These are phyloP conservation scores for Talaromyces sp. DNA, from an alignment of 2,329 filamentous ascomycete species.

Conservation along the genomic window DNA sequence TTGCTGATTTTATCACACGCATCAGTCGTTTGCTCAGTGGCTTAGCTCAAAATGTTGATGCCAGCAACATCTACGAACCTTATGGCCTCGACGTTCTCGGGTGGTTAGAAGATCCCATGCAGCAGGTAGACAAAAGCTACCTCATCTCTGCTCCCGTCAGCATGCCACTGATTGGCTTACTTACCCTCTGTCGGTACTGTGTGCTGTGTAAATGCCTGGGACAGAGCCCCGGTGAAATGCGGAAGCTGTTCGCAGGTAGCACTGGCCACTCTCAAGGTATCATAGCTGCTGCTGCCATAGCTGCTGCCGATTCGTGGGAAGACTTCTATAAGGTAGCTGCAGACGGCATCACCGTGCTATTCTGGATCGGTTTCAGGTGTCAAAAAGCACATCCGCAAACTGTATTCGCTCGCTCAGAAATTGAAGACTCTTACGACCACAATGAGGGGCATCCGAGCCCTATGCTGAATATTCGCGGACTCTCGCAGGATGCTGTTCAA, in stretches of 20 bases:
- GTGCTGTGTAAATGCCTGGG: neutral
- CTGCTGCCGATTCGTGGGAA: slow-evolving; percentile 87
- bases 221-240: neutral
- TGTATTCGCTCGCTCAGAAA: slow-evolving; percentile 73
- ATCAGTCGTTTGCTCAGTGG: slow-evolving; percentile 52
- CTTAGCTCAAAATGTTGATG: slow-evolving; percentile 81
- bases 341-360: slow-evolving; percentile 82
- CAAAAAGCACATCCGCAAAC: slow-evolving; percentile 96
- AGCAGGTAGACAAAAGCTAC: slow-evolving; percentile 90
- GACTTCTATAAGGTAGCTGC: slow-evolving; percentile 74
- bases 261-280: slow-evolving; percentile 92
- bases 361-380: slow-evolving; percentile 96
- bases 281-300: slow-evolving; percentile 84
- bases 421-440: neutral
- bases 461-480: neutral
- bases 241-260: slow-evolving; percentile 39
- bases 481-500: neutral
- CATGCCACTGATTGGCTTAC: slow-evolving; percentile 89
- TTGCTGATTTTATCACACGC: neutral
- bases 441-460: neutral
- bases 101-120: slow-evolving; percentile 84
- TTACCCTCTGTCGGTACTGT: slow-evolving; percentile 83
- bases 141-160: slow-evolving; percentile 91
- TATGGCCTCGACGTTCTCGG: slow-evolving; percentile 91
- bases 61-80: slow-evolving; percentile 62